Evolutionary conservation across 306 rosid species (phyloP).

Genomic region (Hippophae gyantsensis): DNA sequence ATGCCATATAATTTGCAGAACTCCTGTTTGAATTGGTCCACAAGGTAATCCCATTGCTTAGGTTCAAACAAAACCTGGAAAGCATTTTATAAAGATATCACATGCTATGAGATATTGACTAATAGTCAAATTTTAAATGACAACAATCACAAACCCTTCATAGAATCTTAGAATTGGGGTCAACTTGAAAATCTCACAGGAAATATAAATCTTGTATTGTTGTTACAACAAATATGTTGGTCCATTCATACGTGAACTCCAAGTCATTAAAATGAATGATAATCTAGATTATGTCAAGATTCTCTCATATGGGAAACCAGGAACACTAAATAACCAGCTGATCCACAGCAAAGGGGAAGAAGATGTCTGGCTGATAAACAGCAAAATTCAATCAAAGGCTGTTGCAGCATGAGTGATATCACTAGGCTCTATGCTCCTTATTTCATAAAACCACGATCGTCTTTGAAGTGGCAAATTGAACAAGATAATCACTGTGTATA

Average conservation of each 20-base stretch:
- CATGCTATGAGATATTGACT: constrained; percentile 11
- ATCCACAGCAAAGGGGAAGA: too few relatives aligned
- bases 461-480: too few relatives aligned
- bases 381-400: too few relatives aligned
- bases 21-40: constrained; percentile 81
- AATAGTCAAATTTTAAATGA: constrained; percentile 14
- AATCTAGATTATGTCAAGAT: too few relatives aligned
- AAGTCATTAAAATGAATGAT: neutral
- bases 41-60: constrained; percentile 86
- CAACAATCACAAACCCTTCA: too few relatives aligned
- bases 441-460: too few relatives aligned
- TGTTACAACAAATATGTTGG: neutral
- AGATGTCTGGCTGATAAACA: too few relatives aligned
- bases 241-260: neutral
- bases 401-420: too few relatives aligned
- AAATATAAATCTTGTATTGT: neutral
- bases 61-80: constrained; percentile 83
- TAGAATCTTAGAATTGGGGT: neutral
- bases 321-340: too few relatives aligned
- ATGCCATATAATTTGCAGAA: constrained; percentile 96
- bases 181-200: neutral
- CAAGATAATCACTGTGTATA: too few relatives aligned
- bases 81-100: constrained; percentile 11
- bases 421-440: too few relatives aligned
- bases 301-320: too few relatives aligned